Conservation (phyloP, 176 grass and related monocot species). For the Phyllostachys edulis region DNA sequence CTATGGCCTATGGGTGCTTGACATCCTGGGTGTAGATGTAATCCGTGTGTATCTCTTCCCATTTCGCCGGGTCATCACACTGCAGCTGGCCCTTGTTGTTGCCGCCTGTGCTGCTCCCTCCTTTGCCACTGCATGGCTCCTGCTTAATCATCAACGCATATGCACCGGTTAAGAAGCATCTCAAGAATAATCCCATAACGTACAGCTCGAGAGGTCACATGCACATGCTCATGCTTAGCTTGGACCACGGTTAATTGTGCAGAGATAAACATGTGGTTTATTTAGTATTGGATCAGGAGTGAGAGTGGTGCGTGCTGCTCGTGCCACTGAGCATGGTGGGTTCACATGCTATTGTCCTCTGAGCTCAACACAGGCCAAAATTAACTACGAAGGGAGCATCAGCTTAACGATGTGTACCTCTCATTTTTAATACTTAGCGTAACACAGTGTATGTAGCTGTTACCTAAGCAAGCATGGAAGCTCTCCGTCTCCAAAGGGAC, state of each 20-base stretch:
- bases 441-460: too few species aligned
- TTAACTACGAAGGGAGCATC: background rate
- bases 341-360: constrained; percentile 4
- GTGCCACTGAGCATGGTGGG: background rate
- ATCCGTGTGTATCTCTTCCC: constrained; percentile 53
- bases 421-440: background rate
- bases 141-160: background rate
- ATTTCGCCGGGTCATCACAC: constrained; percentile 21
- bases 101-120: background rate
- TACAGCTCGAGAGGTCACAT: background rate
- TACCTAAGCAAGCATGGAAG: background rate
- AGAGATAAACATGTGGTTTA: background rate
- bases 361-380: background rate
- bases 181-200: background rate
- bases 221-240: background rate
- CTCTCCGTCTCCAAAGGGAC: background rate
- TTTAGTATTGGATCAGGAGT: constrained; percentile 7
- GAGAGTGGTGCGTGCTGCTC: constrained; percentile 5
- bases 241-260: background rate
- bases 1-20: constrained; percentile 40
- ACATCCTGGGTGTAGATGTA: constrained; percentile 58
- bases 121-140: constrained; percentile 17
- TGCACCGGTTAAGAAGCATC: background rate
- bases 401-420: background rate
- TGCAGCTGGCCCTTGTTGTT: background rate